These are phyloP conservation scores for Aspergillus clavatus DNA, from an alignment of 2,329 filamentous ascomycete genomes.

Conservation along the genomic window DNA sequence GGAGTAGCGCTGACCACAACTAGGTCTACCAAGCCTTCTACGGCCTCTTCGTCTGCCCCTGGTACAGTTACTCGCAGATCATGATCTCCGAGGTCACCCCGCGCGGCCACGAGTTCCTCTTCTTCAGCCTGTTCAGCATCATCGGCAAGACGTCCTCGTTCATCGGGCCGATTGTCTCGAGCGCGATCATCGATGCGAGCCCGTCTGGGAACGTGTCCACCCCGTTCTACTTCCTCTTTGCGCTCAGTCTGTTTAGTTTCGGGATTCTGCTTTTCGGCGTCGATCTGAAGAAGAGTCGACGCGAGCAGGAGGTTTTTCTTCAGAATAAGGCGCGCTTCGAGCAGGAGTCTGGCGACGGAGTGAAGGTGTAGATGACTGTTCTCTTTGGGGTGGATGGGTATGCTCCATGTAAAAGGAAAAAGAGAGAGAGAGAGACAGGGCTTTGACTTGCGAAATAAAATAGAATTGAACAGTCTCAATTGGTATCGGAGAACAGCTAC, in stretches of 20 bases:
- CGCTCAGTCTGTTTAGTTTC: constrained; percentile 53
- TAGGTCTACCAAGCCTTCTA: constrained; percentile 53
- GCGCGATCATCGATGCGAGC: constrained; percentile 62
- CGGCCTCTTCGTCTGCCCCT: constrained; percentile 62
- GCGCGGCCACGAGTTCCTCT: constrained; percentile 63
- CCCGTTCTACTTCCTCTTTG: constrained; percentile 64
- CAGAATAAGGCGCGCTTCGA: too few relatives aligned
- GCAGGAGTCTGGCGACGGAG: too few relatives aligned
- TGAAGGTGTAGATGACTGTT: too few relatives aligned
- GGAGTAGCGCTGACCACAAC: too few relatives aligned
- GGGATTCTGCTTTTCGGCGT: constrained; percentile 51
- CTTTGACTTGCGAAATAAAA: too few relatives aligned
- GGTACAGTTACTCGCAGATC: constrained; percentile 67
- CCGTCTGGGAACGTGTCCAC: constrained; percentile 52
- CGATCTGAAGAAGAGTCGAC: constrained; percentile 57
- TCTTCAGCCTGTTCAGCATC: constrained; percentile 65
- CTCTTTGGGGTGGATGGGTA: too few relatives aligned
- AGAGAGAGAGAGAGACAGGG: too few relatives aligned
- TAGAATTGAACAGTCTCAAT: too few relatives aligned
- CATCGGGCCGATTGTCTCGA: constrained; percentile 64
- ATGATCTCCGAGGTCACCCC: constrained; percentile 68
- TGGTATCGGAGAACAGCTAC: neutral
- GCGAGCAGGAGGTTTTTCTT: constrained; percentile 57
- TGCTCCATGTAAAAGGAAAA: too few relatives aligned
- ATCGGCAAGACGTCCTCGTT: constrained; percentile 65